Evolutionary conservation across 257 asterid genomes (phyloP).

Genomic region (Penstemon barbatus): DNA sequence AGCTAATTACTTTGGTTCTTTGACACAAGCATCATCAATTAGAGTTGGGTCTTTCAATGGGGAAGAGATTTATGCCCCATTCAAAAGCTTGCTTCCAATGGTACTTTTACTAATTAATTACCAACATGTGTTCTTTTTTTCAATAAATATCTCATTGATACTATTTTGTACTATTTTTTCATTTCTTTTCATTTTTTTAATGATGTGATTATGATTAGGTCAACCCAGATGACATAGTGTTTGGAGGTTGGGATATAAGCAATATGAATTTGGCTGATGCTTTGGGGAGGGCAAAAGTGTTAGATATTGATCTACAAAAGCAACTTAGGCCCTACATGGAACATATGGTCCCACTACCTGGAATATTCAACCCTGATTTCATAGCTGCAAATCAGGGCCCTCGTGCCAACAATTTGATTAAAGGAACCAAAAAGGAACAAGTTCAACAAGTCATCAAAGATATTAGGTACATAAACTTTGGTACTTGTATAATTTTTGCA

Average conservation of each 20-base stretch:
- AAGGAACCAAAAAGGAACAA: slow-evolving; percentile 86
- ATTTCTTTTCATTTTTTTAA: neutral
- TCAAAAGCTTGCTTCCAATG: slow-evolving; percentile 96
- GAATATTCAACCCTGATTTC: slow-evolving; percentile 93
- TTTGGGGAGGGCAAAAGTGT: slow-evolving; percentile 91
- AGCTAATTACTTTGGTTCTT: slow-evolving; percentile 93
- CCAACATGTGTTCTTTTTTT: neutral
- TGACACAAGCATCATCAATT: slow-evolving; percentile 89
- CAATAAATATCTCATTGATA: neutral
- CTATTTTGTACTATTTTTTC: neutral
- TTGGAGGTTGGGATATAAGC: slow-evolving; percentile 99
- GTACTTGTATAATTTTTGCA: neutral
- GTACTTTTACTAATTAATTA: slow-evolving; percentile 33
- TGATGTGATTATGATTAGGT: slow-evolving; percentile 54
- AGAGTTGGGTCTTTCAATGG: slow-evolving; percentile 96
- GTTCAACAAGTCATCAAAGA: slow-evolving; percentile 76
- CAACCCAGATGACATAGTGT: slow-evolving; percentile 82
- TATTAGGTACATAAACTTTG: slow-evolving; percentile 51
- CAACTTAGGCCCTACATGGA: slow-evolving; percentile 99
- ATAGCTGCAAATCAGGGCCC: slow-evolving; percentile 96
- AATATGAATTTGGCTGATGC: slow-evolving; percentile 94
- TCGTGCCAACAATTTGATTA: slow-evolving; percentile 85
- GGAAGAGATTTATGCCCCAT: slow-evolving; percentile 96
- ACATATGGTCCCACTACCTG: slow-evolving; percentile 97
- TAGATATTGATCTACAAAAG: slow-evolving; percentile 90